These are phyloP conservation scores for Coemansia sp. DNA, from an alignment of 192 early-diverging fungal species.

Conservation along the genomic window DNA sequence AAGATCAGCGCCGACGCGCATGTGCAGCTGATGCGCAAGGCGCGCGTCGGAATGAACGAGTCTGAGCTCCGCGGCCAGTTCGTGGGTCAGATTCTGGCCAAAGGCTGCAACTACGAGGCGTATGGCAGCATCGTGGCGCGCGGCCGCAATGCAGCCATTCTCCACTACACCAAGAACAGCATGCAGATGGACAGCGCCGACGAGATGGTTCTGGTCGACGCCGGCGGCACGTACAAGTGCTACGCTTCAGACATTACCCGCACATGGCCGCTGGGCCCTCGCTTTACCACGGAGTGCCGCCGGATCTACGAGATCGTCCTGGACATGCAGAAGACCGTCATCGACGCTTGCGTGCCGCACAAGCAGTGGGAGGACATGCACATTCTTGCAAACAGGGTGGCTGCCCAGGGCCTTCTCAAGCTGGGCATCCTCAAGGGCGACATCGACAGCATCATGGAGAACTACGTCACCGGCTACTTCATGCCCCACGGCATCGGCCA, in stretches of 20 bases:
- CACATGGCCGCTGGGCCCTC: slow-evolving; percentile 78
- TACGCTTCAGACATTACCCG: slow-evolving; percentile 93
- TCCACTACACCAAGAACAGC: slow-evolving; percentile 86
- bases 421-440: slow-evolving; percentile 75
- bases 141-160: slow-evolving; percentile 73
- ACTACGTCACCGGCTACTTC: slow-evolving; percentile 77
- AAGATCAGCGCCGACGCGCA: slow-evolving; percentile 79
- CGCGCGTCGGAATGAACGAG: slow-evolving; percentile 68
- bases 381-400: slow-evolving; percentile 67
- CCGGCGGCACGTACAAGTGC: slow-evolving; percentile 74
- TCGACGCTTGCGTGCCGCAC: slow-evolving; percentile 65
- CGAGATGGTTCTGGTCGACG: slow-evolving; percentile 82
- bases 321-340: slow-evolving; percentile 77
- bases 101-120: slow-evolving; percentile 73
- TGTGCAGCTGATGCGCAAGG: slow-evolving; percentile 71
- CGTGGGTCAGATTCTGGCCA: slow-evolving; percentile 66
- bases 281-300: slow-evolving; percentile 69
- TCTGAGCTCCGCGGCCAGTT: slow-evolving; percentile 79
- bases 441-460: slow-evolving; percentile 60
- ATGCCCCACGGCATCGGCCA: slow-evolving; percentile 95
- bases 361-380: slow-evolving; percentile 90
- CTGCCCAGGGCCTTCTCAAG: slow-evolving; percentile 59
- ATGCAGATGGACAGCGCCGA: slow-evolving; percentile 50
- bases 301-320: slow-evolving; percentile 83
- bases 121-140: slow-evolving; percentile 85